These are phyloP conservation scores for Pyrenophora tritici-repentis DNA, from an alignment of 2,329 filamentous ascomycete genomes.

Conservation along the genomic window DNA sequence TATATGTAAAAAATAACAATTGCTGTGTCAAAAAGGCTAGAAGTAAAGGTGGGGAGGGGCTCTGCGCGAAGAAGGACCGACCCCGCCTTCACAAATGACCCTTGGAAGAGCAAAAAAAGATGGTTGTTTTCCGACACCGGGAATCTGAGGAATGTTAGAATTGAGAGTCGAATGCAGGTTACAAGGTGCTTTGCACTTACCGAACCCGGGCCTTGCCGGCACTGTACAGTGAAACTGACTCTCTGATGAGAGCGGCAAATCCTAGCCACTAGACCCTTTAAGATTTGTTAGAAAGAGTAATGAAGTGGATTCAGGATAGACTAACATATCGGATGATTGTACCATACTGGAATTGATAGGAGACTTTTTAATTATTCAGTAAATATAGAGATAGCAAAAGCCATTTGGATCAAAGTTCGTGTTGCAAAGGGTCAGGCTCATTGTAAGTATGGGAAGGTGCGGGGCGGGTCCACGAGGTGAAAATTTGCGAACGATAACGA, in stretches of 20 bases:
- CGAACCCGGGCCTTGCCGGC: conserved; percentile 23
- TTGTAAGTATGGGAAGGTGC: neutral
- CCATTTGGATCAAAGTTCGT: too few species aligned
- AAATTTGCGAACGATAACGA: neutral
- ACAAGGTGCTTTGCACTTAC: neutral
- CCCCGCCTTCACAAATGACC: neutral
- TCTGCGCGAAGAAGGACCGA: too few species aligned
- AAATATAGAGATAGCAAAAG: too few species aligned
- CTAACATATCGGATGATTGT: conserved; percentile 11
- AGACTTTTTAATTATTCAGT: neutral
- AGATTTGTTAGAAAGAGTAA: too few species aligned
- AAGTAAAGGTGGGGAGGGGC: too few species aligned
- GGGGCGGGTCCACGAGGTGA: neutral
- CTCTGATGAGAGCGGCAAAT: conserved; percentile 22
- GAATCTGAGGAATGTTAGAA: conserved; percentile 11
- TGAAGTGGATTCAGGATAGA: too few species aligned
- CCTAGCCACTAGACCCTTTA: conserved; percentile 19
- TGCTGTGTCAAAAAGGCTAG: too few species aligned
- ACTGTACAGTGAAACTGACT: conserved; percentile 12
- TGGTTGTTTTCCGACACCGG: conserved; percentile 18
- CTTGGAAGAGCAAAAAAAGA: conserved; percentile 6
- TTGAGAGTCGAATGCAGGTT: neutral
- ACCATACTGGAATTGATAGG: conserved; percentile 3
- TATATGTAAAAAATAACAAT: too few species aligned
- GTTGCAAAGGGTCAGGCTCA: too few species aligned